Conservation (phyloP, 169 alveolate genomes). For the Besnoitia besnoiti region DNA sequence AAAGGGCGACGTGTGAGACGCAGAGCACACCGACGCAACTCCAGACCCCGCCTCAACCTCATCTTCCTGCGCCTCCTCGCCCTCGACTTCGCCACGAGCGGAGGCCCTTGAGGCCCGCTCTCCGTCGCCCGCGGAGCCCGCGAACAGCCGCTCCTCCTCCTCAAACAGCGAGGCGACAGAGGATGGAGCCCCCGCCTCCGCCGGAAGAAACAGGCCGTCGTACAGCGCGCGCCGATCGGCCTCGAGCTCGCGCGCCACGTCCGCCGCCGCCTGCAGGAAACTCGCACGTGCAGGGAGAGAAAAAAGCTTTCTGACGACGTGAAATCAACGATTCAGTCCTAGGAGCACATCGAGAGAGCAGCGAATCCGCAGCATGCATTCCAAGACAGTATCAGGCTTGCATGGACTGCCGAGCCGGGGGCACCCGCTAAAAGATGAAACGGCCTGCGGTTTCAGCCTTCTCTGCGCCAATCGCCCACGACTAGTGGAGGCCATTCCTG, state of each 20-base stretch:
- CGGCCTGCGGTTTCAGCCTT: no score
- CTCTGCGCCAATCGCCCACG: no score
- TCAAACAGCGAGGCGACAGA: neutral
- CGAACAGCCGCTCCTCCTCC: neutral
- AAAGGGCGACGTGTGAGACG: neutral
- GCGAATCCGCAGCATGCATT: no score
- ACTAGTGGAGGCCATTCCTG: no score
- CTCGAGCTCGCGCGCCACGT: slow-evolving; percentile 49
- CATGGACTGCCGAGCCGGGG: no score
- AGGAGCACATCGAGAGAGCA: no score
- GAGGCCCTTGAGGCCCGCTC: neutral
- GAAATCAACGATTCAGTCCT: no score
- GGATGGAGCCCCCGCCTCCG: neutral
- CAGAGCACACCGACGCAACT: neutral
- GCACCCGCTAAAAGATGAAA: no score
- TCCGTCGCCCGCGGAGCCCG: neutral
- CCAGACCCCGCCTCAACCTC: neutral
- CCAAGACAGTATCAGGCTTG: no score
- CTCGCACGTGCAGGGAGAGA: no score
- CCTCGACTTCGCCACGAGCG: neutral
- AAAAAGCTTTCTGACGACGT: no score
- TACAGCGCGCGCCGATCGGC: slow-evolving; percentile 39
- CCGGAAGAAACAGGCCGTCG: slow-evolving; percentile 40
- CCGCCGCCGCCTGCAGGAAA: slow-evolving; percentile 49
- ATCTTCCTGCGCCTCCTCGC: neutral